These are phyloP conservation scores for Coemansia sp. DNA, from an alignment of 192 early-diverging fungal genomes.

Conservation along the genomic window DNA sequence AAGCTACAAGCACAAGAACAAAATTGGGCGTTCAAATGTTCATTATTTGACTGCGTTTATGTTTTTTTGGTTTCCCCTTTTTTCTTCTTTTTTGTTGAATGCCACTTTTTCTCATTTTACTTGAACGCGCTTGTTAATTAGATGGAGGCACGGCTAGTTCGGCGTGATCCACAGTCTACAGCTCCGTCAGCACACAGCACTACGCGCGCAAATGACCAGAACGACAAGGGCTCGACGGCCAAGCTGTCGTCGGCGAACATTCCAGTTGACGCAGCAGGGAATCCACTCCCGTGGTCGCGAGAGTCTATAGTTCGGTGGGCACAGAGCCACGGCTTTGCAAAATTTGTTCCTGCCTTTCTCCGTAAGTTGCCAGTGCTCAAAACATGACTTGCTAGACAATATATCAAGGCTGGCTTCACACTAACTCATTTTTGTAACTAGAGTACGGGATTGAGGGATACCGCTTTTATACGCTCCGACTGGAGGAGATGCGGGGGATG, in stretches of 20 bases:
- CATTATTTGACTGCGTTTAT: too few species aligned
- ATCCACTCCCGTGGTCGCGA: constrained; percentile 44
- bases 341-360: constrained; percentile 42
- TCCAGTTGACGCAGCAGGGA: constrained; percentile 32
- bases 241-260: constrained; percentile 40
- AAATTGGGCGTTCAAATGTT: background rate
- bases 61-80: background rate
- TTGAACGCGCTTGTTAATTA: background rate
- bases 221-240: constrained; percentile 7
- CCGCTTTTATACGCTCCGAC: constrained; percentile 41
- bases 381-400: background rate
- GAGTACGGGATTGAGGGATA: constrained; percentile 49
- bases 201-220: constrained; percentile 1
- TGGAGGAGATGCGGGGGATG: constrained; percentile 49
- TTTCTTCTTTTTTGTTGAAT: background rate
- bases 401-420: background rate
- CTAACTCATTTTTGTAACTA: constrained; percentile 8
- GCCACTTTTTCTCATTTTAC: background rate
- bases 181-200: constrained; percentile 7
- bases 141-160: constrained; percentile 18
- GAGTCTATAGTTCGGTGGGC: constrained; percentile 50
- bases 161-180: constrained; percentile 12
- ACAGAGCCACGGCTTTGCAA: constrained; percentile 35
- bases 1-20: background rate
- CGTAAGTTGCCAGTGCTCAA: constrained; percentile 28